Conservation (phyloP, 768 basidiomycete genomes). For the Termitomyces heimii region DNA sequence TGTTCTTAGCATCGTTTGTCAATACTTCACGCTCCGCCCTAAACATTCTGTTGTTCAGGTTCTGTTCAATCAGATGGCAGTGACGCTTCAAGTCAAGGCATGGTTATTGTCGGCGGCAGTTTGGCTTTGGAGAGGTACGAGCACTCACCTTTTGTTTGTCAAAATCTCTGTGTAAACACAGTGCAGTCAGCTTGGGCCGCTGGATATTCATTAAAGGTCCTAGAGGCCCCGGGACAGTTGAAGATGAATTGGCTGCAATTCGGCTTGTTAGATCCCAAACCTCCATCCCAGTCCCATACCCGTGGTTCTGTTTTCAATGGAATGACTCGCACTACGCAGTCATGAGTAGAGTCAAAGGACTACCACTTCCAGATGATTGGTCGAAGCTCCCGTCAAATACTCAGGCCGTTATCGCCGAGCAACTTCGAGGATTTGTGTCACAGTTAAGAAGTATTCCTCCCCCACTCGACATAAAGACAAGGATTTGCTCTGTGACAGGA, state of each 20-base stretch:
- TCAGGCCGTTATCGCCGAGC: neutral
- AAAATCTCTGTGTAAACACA: neutral
- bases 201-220: neutral
- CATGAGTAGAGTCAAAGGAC: neutral
- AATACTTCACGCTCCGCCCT: too few relatives aligned
- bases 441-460: neutral
- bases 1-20: too few relatives aligned
- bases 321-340: neutral
- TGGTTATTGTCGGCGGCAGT: neutral
- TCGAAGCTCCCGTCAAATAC: neutral
- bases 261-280: slow-evolving; percentile 12
- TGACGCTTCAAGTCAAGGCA: neutral
- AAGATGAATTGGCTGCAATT: slow-evolving; percentile 9
- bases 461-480: neutral
- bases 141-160: neutral
- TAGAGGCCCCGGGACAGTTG: neutral
- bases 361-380: neutral
- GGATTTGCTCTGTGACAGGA: neutral
- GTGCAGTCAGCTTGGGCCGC: neutral
- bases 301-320: slow-evolving; percentile 4
- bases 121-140: neutral
- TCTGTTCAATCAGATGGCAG: neutral
- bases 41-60: too few relatives aligned
- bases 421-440: neutral
- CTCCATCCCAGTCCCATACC: slow-evolving; percentile 12